Conservation (phyloP, 1,139 yeast species). For the Zygoascus hellenicus region DNA sequence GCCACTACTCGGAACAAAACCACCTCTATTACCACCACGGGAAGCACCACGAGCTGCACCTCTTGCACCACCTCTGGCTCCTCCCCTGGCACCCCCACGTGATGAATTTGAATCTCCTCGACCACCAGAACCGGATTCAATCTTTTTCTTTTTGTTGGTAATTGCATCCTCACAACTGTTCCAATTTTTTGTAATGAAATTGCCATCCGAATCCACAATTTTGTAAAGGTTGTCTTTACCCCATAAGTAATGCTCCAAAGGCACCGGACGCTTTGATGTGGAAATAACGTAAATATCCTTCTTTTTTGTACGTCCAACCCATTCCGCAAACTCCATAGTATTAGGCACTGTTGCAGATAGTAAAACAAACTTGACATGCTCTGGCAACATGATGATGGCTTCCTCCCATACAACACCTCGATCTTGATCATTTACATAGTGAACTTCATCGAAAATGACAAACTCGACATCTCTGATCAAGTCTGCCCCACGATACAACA, state of each 20-base stretch:
- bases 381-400: conserved; percentile 93
- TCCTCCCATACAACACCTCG: conserved; percentile 99
- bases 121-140: conserved; percentile 29
- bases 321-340: conserved; percentile 94
- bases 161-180: conserved; percentile 50
- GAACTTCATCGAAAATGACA: conserved; percentile 96
- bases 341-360: conserved; percentile 96
- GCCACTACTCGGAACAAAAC: conserved; percentile 28
- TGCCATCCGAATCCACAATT: conserved; percentile 67
- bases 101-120: conserved; percentile 22
- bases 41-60: conserved; percentile 34
- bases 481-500: conserved; percentile 96
- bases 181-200: conserved; percentile 60
- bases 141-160: conserved; percentile 38
- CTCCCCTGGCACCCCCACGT: conserved; percentile 25
- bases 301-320: conserved; percentile 97
- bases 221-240: conserved; percentile 64
- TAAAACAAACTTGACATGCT: conserved; percentile 82
- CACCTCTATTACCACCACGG: conserved; percentile 26
- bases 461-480: conserved; percentile 94
- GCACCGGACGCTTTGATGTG: conserved; percentile 94
- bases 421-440: conserved; percentile 92
- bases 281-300: conserved; percentile 94
- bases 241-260: conserved; percentile 81
- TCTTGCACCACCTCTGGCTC: conserved; percentile 24